Evolutionary conservation across 805 yeast species (phyloP), one percentile per base, ranked within the genome.

Genomic region (Zygosaccharomyces bailii): DNA sequence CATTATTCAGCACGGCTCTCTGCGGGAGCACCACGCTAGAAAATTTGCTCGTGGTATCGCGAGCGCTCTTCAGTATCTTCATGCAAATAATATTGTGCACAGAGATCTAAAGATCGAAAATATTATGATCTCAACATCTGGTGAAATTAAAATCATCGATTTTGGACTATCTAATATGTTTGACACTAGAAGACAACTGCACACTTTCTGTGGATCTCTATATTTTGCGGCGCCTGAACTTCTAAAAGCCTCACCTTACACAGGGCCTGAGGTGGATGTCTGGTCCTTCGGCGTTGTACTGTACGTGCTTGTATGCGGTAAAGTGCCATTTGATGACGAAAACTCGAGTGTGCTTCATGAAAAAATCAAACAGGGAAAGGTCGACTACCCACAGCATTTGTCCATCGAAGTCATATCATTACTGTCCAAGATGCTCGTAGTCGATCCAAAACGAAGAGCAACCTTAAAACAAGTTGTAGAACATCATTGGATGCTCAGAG

Each of bases 161-260:
- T 93, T 93, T 66, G 99, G 99, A 7, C 74, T 93, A 32, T 86
- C 96, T 9, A 93, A 93, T 67, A 69, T 93, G 63, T 93, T 78
- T 63, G 80, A 88, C 36, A 78, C 80, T 14, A 76, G 77, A 48
- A 72, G 80, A 34, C 70, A 88, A 44, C 78, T 93, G 60, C 87
- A 86, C 60, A 93, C 99, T 1, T 93, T 87, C 61, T 93, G 99
- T 73, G 99, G 99, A 2, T 89, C 97, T 1, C 72, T 93, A 41
- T 93, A 93, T 64, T 93, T 93, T 76, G 99, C 99, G 0, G 99
- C 99, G 0, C 99, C 99, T 0, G 99, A 93, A 65, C 73, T 93
- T 54, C 72, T 93, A 43, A 85, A 86, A 47, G 99, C 98, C 1
- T 81, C 80, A 53, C 97, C 96, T 1, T 93, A 93, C 59, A 73